Base-by-base conservation (phyloP, 495 filamentous ascomycete species). In the Aspergillus nidulans region DNA sequence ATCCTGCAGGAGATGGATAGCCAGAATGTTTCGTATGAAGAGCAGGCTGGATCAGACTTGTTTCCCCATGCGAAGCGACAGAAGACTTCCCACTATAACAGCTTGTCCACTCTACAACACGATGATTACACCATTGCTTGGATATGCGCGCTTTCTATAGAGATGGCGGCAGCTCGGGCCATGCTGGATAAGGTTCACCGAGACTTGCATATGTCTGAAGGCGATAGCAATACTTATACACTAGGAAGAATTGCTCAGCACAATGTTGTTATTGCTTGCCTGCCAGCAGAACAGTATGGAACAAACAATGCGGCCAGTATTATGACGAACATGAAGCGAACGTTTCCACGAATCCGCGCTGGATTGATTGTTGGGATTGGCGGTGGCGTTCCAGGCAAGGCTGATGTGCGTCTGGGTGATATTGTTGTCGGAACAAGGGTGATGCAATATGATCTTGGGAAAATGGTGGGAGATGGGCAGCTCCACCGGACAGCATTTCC, bases 191-290 rank as follows among this genome's bases (percentile, higher is more conserved):
- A 62, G 9, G 23, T 58, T 19, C 70, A 75, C 57, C 46, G 49
- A 25, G 6, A 36, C 23, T 23, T 63, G 12, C 57, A 42, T 4
- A 53, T 25, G 1, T 13, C 34, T 25, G 9, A 32, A n/a, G 32
- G 63, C 26, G 71, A 75, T 38, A 53, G 10, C 20, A 71, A 72
- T 28, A 56, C 36, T 4, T 74, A 72, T 40, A 19, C 52, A 5
- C 54, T 72, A 1, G 69, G 69, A 13, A 49, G 30, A 3, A 69
- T 79, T 44, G 58, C 58, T 18, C 58, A 61, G 21, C 75, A 78
- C 40, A 77, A 79, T 56, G 53, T 80, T 26, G 73, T 73, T 16
- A 66, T 82, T 48, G 67, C 70, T 6, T 75, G 69, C 49, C 56
- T 80, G 40, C 77, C 78, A 1, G 57, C 55, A 9, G 56, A 61